phyloP scores from a whole-genome alignment of 768 basidiomycete species.

The Gelatoporia subvermispora region DNA sequence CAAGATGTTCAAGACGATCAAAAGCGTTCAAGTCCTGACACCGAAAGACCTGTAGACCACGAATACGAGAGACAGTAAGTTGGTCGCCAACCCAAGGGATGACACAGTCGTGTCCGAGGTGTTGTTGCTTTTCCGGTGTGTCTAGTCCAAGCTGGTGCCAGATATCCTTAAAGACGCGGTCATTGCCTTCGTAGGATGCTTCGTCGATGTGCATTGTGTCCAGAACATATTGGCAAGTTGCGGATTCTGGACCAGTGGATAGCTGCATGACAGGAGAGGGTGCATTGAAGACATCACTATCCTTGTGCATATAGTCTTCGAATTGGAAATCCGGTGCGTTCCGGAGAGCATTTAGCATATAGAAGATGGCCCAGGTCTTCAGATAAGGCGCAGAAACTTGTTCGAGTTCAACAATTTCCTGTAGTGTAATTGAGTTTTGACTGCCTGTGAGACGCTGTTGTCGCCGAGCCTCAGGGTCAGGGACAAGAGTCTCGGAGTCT shows the following conservation, averaged over 20 bases:
- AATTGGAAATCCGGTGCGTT: conserved; percentile 3
- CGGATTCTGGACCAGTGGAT: conserved; percentile 7
- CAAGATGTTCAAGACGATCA: conserved; percentile 33
- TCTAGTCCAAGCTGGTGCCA: conserved; percentile 11
- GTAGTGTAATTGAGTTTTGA: not conserved
- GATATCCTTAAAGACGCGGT: conserved; percentile 10
- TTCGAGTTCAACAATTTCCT: conserved; percentile 1
- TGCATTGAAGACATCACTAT: not conserved
- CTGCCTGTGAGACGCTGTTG: not conserved
- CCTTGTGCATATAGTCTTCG: not conserved
- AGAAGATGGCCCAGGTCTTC: not conserved
- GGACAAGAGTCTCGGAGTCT: not conserved
- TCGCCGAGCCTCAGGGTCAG: not conserved
- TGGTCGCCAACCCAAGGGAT: conserved; percentile 23
- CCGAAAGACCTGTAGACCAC: conserved; percentile 30
- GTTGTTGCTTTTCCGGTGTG: not conserved
- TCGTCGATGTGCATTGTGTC: no score
- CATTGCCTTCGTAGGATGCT: conserved; percentile 21
- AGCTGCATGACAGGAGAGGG: conserved; percentile 14
- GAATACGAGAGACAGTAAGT: conserved; percentile 34
- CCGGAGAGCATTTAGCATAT: not conserved
- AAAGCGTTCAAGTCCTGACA: conserved; percentile 35
- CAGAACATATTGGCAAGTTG: no score
- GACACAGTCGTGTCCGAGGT: no score
- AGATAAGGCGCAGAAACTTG: no score